Conservation (phyloP, 108 stramenopile genomes). For the Craspedostauros australis region DNA sequence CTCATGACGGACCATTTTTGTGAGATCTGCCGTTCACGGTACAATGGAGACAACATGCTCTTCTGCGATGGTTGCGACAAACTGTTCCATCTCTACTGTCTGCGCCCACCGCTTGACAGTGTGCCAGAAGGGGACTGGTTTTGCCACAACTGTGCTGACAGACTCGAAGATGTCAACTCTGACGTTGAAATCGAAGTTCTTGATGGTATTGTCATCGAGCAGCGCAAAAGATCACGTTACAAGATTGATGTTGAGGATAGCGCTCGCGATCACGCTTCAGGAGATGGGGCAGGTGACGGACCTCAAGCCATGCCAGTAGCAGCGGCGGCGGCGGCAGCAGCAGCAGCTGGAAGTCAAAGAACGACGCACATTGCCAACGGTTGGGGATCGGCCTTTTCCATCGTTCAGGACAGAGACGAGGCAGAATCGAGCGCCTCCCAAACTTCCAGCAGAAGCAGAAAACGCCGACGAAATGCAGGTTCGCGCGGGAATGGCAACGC, state of each 20-base stretch:
- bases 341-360: slow-evolving; percentile 5
- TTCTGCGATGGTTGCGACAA: slow-evolving; percentile 68
- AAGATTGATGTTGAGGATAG: slow-evolving; percentile 3
- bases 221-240: slow-evolving; percentile 11
- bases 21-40: slow-evolving; percentile 27
- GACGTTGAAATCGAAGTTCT: slow-evolving; percentile 42
- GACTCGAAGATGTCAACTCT: slow-evolving; percentile 22
- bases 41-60: slow-evolving; percentile 24
- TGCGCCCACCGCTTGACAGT: slow-evolving; percentile 40
- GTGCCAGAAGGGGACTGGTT: slow-evolving; percentile 67
- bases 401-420: too few species aligned
- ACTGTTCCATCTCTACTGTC: slow-evolving; percentile 48
- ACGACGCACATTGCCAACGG: background rate
- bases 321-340: background rate
- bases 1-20: slow-evolving; percentile 10
- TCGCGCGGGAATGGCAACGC: too few species aligned
- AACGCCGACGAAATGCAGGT: too few species aligned
- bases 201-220: slow-evolving; percentile 42
- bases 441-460: too few species aligned
- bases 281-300: background rate
- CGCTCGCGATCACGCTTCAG: background rate
- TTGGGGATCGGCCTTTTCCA: too few species aligned
- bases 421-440: too few species aligned
- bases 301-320: background rate
- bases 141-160: slow-evolving; percentile 46